phyloP scores from a whole-genome alignment of 148 eudicot species.

The Camellia sinensis region DNA sequence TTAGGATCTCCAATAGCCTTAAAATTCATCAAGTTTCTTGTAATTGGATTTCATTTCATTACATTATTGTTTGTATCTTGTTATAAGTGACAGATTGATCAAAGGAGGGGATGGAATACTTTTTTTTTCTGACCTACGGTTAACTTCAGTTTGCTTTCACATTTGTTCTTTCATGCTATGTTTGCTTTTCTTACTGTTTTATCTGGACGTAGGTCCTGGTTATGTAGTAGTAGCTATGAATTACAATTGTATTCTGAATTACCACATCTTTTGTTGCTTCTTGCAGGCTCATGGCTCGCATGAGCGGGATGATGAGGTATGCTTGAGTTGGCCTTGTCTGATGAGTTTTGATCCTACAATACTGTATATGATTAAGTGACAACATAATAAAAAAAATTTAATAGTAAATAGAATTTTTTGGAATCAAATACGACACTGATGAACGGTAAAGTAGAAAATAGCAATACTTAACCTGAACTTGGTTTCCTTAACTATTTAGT shows the following conservation, averaged over 20 bases:
- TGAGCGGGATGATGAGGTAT: slow-evolving; percentile 96
- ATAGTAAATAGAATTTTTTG: neutral
- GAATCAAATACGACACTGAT: neutral
- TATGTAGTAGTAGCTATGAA: no score
- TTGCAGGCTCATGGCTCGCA: slow-evolving; percentile 80
- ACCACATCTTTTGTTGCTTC: slow-evolving; percentile 14
- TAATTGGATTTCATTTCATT: neutral
- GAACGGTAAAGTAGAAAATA: neutral
- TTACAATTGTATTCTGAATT: neutral
- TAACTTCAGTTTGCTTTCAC: neutral
- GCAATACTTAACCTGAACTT: no score
- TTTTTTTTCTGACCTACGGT: neutral
- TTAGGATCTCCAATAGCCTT: neutral
- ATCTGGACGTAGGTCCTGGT: neutral
- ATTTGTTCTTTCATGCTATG: neutral
- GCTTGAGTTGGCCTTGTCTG: slow-evolving; percentile 14
- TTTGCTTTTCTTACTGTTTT: neutral
- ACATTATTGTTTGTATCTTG: neutral
- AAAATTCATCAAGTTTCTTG: no score
- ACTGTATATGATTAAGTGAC: neutral
- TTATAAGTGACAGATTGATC: neutral
- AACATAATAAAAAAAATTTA: neutral
- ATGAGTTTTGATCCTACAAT: neutral
- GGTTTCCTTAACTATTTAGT: neutral
- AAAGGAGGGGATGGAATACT: neutral